Base-by-base conservation (phyloP, 2,329 filamentous ascomycete genomes). In the Exserohilum turcica region DNA sequence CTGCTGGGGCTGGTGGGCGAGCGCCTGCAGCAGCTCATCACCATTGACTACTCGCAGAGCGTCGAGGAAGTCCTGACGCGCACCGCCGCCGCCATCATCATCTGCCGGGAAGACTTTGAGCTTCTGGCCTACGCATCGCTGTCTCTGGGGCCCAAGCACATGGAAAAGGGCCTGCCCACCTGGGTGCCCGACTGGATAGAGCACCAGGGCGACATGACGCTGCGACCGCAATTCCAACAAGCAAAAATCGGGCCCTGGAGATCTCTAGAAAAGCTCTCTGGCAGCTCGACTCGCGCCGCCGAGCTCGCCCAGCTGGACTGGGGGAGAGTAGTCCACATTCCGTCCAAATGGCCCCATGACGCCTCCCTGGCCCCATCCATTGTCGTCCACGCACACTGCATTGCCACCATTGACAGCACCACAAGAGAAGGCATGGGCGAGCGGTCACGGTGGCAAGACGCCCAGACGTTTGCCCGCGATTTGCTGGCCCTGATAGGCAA, bases 101-200 rank as follows among this genome's bases (percentile, higher is more conserved):
- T 50, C n/a, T 56, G 33, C n/a, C 49, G 46, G 15, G 48, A 53
- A 31, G 52, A 56, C 10, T 45, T 59, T 32, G 56, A 59, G 2
- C 31, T 59, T 21, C 18, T 59, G 21, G 38, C 53, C 18, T 53
- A 59, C 19, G 56, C 56, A 8, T 47, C 48, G 12, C 28, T 36
- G 18, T 51, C 53, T 13, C 52, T 47, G 19, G 32, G 35, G 6
- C 6, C 15, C 2, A 46, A 42, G 31, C 38, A 52, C 7, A 6
- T 28, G 9, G 33, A 40, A 6, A 33, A 18, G 13, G 0, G 27
- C 7, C 32, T 59, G 3, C 56, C 56, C 5, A 56, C 56, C n/a
- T 59, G 56, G 56, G 56, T 53, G 10, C 56, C 56, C 1, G 46
- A 59, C n/a, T 59, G 56, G 56, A 43, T 29, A 9, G 48, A 49